phyloP scores from a whole-genome alignment of 495 filamentous ascomycete species.

The Talaromyces ruber region DNA sequence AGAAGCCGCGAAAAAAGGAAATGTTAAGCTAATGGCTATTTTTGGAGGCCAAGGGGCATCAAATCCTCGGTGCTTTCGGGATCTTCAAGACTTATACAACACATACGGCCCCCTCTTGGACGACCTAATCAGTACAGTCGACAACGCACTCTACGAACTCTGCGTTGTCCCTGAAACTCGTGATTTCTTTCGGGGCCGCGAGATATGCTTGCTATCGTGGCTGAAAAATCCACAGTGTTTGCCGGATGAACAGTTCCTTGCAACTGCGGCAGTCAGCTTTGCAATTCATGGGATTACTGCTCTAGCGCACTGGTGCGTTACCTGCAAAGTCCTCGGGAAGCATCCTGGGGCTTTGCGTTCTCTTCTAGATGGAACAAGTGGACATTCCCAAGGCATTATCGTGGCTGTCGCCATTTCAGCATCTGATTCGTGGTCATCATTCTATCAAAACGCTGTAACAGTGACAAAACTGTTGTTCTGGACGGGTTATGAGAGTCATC shows the following conservation, averaged over 20 bases:
- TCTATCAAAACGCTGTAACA: slow-evolving; percentile 7
- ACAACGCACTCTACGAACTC: slow-evolving; percentile 10
- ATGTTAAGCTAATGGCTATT: slow-evolving; percentile 13
- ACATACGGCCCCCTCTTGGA: slow-evolving; percentile 13
- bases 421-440: slow-evolving; percentile 14
- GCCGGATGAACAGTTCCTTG: slow-evolving; percentile 13
- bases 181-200: slow-evolving; percentile 3
- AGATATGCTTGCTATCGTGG: slow-evolving; percentile 17
- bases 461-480: slow-evolving; percentile 12
- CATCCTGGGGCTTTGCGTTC: slow-evolving; percentile 17
- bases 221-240: slow-evolving; percentile 7
- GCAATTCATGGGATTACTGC: slow-evolving; percentile 20
- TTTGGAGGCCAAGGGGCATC: slow-evolving; percentile 19
- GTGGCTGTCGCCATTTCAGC: slow-evolving; percentile 12
- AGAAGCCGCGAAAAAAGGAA: slow-evolving; percentile 8
- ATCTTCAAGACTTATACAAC: slow-evolving; percentile 13
- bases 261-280: slow-evolving; percentile 22
- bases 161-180: slow-evolving; percentile 5
- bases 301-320: slow-evolving; percentile 20
- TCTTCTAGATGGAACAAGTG: slow-evolving; percentile 11
- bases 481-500: slow-evolving; percentile 10
- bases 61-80: slow-evolving; percentile 13
- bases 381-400: slow-evolving; percentile 21
- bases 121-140: slow-evolving; percentile 8
- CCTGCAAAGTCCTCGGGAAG: slow-evolving; percentile 15